Evolutionary conservation across 1,284 basidiomycete species (phyloP).

Genomic region (Ustilago esculenta): DNA sequence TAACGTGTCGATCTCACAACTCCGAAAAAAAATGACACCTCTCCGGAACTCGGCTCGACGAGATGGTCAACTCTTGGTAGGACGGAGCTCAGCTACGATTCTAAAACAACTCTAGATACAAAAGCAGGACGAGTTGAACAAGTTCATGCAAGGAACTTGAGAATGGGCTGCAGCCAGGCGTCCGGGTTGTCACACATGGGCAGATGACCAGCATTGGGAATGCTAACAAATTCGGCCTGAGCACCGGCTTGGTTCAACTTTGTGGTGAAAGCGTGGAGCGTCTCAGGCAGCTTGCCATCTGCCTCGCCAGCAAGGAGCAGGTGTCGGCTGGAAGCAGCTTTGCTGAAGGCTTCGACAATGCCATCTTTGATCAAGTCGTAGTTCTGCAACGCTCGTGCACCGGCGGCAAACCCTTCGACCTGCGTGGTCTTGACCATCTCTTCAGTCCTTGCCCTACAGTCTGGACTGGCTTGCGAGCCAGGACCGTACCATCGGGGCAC

Average conservation of each 20-base stretch:
- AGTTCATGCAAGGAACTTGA: constrained; percentile 27
- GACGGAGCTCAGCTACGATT: too few species aligned
- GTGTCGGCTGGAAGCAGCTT: constrained; percentile 33
- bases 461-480: constrained; percentile 55
- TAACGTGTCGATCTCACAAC: too few species aligned
- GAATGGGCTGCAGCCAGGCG: constrained; percentile 47
- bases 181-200: constrained; percentile 68
- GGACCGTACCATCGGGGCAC: constrained; percentile 68
- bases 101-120: too few species aligned
- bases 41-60: too few species aligned
- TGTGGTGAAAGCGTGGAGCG: constrained; percentile 61
- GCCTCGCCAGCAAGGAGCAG: constrained; percentile 68
- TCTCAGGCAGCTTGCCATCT: constrained; percentile 68
- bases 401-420: constrained; percentile 68
- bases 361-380: constrained; percentile 67
- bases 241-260: constrained; percentile 61
- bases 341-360: constrained; percentile 57
- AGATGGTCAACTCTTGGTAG: too few species aligned
- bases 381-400: constrained; percentile 68
- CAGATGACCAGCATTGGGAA: constrained; percentile 68
- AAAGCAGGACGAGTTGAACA: too few species aligned
- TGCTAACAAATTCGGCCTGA: constrained; percentile 59
- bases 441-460: constrained; percentile 40
- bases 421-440: constrained; percentile 64
- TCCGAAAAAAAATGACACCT: too few species aligned